Percentiles rank a stretch among this genome's conserved stretches.
phyloP scores from a whole-genome alignment of 2,329 filamentous ascomycete species.

The Pestalotiopsis sp. region DNA sequence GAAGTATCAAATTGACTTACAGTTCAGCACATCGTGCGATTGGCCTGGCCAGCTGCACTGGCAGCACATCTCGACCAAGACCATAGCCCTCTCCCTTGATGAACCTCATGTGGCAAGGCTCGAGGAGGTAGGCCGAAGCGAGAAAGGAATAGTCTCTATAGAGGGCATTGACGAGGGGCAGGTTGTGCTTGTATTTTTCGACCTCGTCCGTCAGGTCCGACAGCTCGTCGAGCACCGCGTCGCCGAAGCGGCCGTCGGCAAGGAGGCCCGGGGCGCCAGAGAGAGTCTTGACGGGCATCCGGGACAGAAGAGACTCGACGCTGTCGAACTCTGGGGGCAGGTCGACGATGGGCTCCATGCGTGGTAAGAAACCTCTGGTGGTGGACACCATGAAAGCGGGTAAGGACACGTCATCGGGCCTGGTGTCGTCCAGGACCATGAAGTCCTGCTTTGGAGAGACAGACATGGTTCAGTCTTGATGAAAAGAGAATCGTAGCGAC shows the following conservation, averaged over 20 bases:
- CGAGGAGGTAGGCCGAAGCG: conserved; percentile 85
- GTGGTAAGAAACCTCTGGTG: conserved; percentile 73
- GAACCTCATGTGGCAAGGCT: conserved; percentile 82
- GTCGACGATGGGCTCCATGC: conserved; percentile 60
- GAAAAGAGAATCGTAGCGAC: neutral
- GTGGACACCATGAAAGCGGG: conserved; percentile 82
- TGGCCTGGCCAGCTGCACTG: conserved; percentile 74
- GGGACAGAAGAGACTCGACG: conserved; percentile 56
- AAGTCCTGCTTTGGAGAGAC: conserved; percentile 40
- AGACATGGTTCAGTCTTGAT: neutral
- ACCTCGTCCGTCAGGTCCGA: conserved; percentile 76
- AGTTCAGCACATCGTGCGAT: conserved; percentile 83
- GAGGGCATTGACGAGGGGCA: conserved; percentile 80
- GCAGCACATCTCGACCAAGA: conserved; percentile 73
- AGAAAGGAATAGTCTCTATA: conserved; percentile 94
- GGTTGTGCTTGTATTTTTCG: conserved; percentile 72
- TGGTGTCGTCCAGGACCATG: conserved; percentile 64
- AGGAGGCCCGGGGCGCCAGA: conserved; percentile 78
- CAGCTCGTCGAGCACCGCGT: conserved; percentile 72
- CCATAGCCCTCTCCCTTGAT: conserved; percentile 76
- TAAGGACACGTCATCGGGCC: conserved; percentile 62
- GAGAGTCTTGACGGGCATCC: conserved; percentile 69
- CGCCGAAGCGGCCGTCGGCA: conserved; percentile 72
- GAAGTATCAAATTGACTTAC: conserved; percentile 56
- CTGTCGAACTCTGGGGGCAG: conserved; percentile 75